phyloP scores from a whole-genome alignment of 2,329 filamentous ascomycete genomes.

The Cladosporium phlei region DNA sequence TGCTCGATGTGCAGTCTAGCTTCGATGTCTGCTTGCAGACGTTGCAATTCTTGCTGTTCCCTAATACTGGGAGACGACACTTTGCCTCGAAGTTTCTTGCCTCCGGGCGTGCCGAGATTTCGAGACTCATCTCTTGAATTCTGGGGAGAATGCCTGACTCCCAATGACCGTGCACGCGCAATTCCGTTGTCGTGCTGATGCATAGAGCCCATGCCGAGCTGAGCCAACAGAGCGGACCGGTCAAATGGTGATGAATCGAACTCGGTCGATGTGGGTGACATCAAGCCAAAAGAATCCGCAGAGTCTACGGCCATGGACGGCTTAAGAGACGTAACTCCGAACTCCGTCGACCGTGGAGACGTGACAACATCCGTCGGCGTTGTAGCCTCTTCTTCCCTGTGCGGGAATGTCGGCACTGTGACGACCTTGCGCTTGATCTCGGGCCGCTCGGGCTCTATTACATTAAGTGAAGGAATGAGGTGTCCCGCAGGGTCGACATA shows the following conservation, averaged over 20 bases:
- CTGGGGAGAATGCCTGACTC: not conserved
- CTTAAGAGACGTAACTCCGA: slow-evolving; percentile 33
- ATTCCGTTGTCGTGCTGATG: slow-evolving; percentile 20
- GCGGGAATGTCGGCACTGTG: slow-evolving; percentile 8
- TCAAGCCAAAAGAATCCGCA: slow-evolving; percentile 34
- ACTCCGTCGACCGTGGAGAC: slow-evolving; percentile 39
- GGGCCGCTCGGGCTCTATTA: slow-evolving; percentile 19
- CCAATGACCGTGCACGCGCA: slow-evolving; percentile 19
- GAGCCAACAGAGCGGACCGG: slow-evolving; percentile 31
- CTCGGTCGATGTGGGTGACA: slow-evolving; percentile 39
- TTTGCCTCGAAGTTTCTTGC: slow-evolving; percentile 25
- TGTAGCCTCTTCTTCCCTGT: slow-evolving; percentile 16
- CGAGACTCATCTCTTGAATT: not conserved
- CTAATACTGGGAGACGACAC: slow-evolving; percentile 32
- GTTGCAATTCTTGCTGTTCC: slow-evolving; percentile 31
- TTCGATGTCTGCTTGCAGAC: slow-evolving; percentile 30
- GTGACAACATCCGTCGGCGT: slow-evolving; percentile 21
- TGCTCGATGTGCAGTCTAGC: slow-evolving; percentile 19
- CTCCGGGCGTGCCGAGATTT: slow-evolving; percentile 5
- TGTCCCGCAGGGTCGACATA: slow-evolving; percentile 34
- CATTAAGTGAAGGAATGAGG: slow-evolving; percentile 28
- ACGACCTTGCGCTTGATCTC: slow-evolving; percentile 4
- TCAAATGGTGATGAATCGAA: slow-evolving; percentile 35
- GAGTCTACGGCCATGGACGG: slow-evolving; percentile 30
- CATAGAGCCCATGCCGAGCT: slow-evolving; percentile 34